Evolutionary conservation across 164 flowering plant genomes (phyloP).

Genomic region (Paratinospora sagittata): DNA sequence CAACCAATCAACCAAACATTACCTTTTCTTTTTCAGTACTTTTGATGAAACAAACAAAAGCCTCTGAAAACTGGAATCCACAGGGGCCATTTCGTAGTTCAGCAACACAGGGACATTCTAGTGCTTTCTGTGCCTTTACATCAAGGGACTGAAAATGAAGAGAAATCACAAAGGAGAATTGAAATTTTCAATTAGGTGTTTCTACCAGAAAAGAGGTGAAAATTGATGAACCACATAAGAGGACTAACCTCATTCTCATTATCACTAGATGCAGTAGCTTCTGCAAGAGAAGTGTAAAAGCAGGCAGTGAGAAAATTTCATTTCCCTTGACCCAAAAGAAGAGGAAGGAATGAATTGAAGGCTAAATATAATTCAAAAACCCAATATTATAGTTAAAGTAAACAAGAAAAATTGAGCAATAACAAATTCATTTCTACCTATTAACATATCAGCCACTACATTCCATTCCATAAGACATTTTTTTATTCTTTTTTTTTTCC

Average conservation of each 20-base stretch:
- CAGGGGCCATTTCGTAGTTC: slow-evolving; percentile 73
- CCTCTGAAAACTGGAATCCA: slow-evolving; percentile 73
- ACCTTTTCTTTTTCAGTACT: slow-evolving; percentile 97
- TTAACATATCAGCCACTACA: too few species aligned
- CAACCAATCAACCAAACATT: slow-evolving; percentile 3
- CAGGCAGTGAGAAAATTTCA: neutral
- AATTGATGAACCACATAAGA: slow-evolving; percentile 4
- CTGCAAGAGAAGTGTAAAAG: slow-evolving; percentile 34
- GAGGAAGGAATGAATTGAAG: neutral
- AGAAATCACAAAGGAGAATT: neutral
- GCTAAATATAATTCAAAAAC: neutral
- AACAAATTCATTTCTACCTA: neutral
- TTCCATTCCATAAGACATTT: too few species aligned
- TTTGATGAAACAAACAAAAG: slow-evolving; percentile 82
- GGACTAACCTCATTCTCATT: slow-evolving; percentile 51
- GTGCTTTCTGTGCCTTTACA: slow-evolving; percentile 69
- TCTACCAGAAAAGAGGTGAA: neutral
- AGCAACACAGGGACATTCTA: slow-evolving; percentile 94
- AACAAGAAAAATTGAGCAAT: neutral
- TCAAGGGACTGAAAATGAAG: slow-evolving; percentile 54
- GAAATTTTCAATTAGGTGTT: neutral
- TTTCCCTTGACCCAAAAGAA: neutral
- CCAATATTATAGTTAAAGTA: neutral
- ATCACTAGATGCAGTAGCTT: slow-evolving; percentile 68
- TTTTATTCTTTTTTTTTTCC: too few species aligned